phyloP scores from a whole-genome alignment of 805 yeast species.

The Pichia californica region DNA sequence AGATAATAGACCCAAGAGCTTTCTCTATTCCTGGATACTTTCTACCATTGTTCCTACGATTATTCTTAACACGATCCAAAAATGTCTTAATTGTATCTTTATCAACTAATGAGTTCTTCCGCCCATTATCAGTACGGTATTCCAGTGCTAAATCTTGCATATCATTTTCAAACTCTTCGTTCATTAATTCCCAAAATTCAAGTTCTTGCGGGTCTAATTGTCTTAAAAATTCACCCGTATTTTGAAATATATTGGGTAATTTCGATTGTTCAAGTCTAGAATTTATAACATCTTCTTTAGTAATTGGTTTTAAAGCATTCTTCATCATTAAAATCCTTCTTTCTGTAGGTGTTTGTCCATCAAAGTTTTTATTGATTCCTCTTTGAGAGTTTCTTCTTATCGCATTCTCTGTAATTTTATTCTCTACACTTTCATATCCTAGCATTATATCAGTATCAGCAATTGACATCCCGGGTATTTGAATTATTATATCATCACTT shows the following conservation, averaged over 20 bases:
- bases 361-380: not conserved
- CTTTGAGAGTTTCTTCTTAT: no score
- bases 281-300: conserved; percentile 20
- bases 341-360: conserved; percentile 14
- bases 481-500: conserved; percentile 11
- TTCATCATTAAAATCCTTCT: conserved; percentile 22
- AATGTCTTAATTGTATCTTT: not conserved
- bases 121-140: not conserved
- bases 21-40: conserved; percentile 12
- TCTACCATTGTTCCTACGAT: not conserved
- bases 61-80: not conserved
- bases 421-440: not conserved
- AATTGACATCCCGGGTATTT: conserved; percentile 20
- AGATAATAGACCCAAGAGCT: conserved; percentile 18
- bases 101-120: not conserved
- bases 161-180: conserved; percentile 28
- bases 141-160: conserved; percentile 17
- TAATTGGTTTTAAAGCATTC: conserved; percentile 23
- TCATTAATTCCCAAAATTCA: conserved; percentile 28
- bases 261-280: conserved; percentile 20
- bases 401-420: not conserved
- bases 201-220: conserved; percentile 26
- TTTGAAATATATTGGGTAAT: conserved; percentile 24
- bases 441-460: conserved; percentile 16
- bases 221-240: conserved; percentile 22